Conservation (phyloP, 73 alveolate species). For the Effrenium voratum region DNA sequence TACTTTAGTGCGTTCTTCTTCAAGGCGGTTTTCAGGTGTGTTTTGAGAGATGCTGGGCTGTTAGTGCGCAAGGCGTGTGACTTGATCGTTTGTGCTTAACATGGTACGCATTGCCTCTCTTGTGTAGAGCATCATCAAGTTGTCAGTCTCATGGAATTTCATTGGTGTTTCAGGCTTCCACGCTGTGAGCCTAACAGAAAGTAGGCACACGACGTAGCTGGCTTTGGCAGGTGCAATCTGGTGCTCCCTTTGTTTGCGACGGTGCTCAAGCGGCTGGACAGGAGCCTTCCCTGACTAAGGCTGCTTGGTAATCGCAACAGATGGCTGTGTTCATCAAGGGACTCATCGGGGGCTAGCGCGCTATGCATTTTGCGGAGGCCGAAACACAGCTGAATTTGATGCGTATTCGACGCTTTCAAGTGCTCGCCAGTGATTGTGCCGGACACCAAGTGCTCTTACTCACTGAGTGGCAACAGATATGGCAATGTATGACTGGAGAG, state of each 20-base stretch:
- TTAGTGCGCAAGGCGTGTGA: no score
- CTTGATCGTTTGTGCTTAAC: no score
- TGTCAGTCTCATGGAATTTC: no score
- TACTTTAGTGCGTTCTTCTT: no score
- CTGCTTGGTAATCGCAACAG: background rate
- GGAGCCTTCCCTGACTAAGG: slow-evolving; percentile 88
- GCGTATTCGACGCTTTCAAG: slow-evolving; percentile 91
- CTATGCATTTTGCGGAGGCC: slow-evolving; percentile 7
- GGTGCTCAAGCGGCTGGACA: slow-evolving; percentile 91
- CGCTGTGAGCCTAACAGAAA: no score
- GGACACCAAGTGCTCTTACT: background rate
- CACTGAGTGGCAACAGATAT: background rate
- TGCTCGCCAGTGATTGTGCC: slow-evolving; percentile 82
- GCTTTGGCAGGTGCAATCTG: slow-evolving; percentile 65
- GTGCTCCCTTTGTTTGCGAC: slow-evolving; percentile 70
- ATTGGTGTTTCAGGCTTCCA: no score
- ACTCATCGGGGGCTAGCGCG: background rate
- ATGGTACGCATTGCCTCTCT: no score
- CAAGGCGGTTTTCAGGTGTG: no score
- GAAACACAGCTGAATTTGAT: slow-evolving; percentile 73
- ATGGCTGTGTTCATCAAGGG: background rate
- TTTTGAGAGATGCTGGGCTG: no score
- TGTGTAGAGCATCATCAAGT: no score
- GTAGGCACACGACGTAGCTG: no score
- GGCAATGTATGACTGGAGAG: background rate